Percentiles rank a stretch among this genome's conserved stretches.
Conservation (phyloP, 1,139 yeast genomes). For the Chernovozyma aurita region DNA sequence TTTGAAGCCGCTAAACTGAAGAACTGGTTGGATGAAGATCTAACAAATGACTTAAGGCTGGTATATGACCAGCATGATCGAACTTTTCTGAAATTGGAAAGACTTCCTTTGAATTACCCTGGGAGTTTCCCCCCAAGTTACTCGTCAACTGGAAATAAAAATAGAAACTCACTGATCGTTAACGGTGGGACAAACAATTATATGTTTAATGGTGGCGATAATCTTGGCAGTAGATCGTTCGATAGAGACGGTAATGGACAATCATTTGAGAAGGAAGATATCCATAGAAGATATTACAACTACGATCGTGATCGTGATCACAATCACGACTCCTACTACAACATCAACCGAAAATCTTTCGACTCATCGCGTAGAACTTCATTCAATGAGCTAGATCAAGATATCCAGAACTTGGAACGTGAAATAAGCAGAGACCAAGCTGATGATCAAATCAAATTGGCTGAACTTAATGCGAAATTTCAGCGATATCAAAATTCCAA, state of each 20-base stretch:
- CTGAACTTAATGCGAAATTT: not conserved
- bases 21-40: constrained; percentile 3
- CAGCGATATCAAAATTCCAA: not conserved
- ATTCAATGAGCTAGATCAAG: not conserved
- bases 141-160: not conserved
- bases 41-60: constrained; percentile 1
- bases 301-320: not conserved
- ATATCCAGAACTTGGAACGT: constrained; percentile 1
- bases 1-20: constrained; percentile 1
- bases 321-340: not conserved
- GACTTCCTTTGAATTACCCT: constrained; percentile 4
- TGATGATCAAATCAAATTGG: not conserved
- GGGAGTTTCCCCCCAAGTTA: constrained; percentile 4
- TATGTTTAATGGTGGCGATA: not conserved
- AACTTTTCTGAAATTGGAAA: constrained; percentile 2
- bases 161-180: not conserved
- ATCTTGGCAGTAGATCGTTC: not conserved
- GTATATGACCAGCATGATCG: constrained; percentile 5
- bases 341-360: not conserved
- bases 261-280: not conserved
- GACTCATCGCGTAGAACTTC: not conserved
- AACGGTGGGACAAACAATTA: not conserved
- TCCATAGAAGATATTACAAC: too few species aligned
- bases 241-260: not conserved
- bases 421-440: constrained; percentile 3